Evolutionary conservation across 371 early-diverging fungal genomes (phyloP).

Genomic region (Circinella minor): DNA sequence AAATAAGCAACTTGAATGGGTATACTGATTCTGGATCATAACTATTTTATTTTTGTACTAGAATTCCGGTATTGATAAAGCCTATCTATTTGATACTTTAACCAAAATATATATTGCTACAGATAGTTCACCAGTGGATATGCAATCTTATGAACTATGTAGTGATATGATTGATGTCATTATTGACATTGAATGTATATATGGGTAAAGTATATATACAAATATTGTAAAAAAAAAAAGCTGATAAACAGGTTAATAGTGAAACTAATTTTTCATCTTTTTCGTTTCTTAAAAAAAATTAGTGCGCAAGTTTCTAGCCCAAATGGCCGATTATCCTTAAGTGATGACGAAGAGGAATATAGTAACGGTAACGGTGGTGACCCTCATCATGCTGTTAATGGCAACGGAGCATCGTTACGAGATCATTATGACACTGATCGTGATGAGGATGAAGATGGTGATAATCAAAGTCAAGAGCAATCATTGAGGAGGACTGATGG

Average conservation of each 20-base stretch:
- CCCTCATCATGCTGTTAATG: neutral
- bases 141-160: slow-evolving; percentile 92
- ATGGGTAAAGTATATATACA: slow-evolving; percentile 56
- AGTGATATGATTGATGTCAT: slow-evolving; percentile 95
- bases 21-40: too few species aligned
- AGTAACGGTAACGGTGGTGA: slow-evolving; percentile 8
- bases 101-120: slow-evolving; percentile 95
- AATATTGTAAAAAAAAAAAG: too few species aligned
- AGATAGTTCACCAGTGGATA: slow-evolving; percentile 92
- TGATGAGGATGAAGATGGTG: slow-evolving; percentile 5
- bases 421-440: slow-evolving; percentile 9
- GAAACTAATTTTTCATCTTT: neutral
- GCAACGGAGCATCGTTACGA: neutral
- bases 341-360: slow-evolving; percentile 17
- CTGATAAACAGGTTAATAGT: too few species aligned
- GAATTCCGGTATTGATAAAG: slow-evolving; percentile 96
- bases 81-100: slow-evolving; percentile 89
- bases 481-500: slow-evolving; percentile 19
- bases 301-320: slow-evolving; percentile 43
- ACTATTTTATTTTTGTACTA: slow-evolving; percentile 24
- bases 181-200: slow-evolving; percentile 83
- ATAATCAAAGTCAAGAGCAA: slow-evolving; percentile 15
- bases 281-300: too few species aligned
- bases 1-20: too few species aligned
- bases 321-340: slow-evolving; percentile 22